Evolutionary conservation across 2,329 filamentous ascomycete genomes (phyloP).

Genomic region (Coniochaeta sp.): DNA sequence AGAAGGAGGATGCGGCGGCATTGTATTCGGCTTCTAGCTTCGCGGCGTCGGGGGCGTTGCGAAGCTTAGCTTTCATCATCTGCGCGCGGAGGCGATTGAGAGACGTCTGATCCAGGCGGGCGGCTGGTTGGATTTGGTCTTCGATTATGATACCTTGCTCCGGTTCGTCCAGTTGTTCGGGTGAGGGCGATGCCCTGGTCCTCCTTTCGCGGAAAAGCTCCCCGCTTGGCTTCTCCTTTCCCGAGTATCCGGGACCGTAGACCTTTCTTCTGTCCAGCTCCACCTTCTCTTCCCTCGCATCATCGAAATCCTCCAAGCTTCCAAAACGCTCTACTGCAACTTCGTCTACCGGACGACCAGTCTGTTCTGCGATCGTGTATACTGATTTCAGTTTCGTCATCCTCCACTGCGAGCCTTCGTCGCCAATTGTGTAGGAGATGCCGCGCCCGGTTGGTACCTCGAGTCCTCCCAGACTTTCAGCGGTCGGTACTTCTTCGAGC

Average conservation of each 20-base stretch:
- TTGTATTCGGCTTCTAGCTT: constrained; percentile 82
- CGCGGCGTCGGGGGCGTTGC: constrained; percentile 65
- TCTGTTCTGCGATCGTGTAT: constrained; percentile 71
- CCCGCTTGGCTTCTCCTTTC: constrained; percentile 80
- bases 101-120: constrained; percentile 64
- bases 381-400: constrained; percentile 92
- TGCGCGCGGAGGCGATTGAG: constrained; percentile 88
- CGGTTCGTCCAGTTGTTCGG: constrained; percentile 22
- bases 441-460: constrained; percentile 49
- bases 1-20: constrained; percentile 46
- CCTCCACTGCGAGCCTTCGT: constrained; percentile 84
- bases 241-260: constrained; percentile 79
- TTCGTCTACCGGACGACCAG: constrained; percentile 66
- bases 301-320: constrained; percentile 76
- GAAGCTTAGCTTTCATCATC: constrained; percentile 92
- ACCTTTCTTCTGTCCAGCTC: constrained; percentile 76
- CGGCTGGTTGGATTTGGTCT: constrained; percentile 36
- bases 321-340: constrained; percentile 79
- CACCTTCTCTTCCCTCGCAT: constrained; percentile 86
- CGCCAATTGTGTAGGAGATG: constrained; percentile 80
- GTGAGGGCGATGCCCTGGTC: constrained; percentile 34
- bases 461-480: constrained; percentile 37
- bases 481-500: constrained; percentile 55
- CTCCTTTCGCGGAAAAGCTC: constrained; percentile 77
- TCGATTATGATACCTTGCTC: constrained; percentile 54